Evolutionary conservation across 2,329 filamentous ascomycete genomes (phyloP), one percentile per base, ranked within the genome.

Genomic region (Pyricularia grisea): DNA sequence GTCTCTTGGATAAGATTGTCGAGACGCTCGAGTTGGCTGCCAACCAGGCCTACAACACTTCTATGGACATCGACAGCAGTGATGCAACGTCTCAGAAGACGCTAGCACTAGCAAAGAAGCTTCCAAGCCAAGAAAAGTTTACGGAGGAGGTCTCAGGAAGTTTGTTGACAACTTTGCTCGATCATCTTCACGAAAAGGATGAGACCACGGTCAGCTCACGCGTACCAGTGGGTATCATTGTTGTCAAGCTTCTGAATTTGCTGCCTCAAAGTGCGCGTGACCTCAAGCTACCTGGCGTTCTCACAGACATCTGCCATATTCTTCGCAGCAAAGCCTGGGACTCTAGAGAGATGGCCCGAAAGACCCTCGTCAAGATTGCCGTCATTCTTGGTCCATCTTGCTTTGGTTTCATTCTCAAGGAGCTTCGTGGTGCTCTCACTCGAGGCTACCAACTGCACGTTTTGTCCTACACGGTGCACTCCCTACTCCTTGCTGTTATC

Each of bases 391-490:
- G 95, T 0, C 87, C 94, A 0, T 84, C 87, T 0, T 96, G 92
- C 77, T 90, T 99, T 74, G 91, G 92, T 1, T 98, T 98, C 77
- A 89, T 99, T n/a, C 82, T 99, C 70, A 96, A 94, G 76, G 94
- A 98, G 76, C 82, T 99, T 28, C 87, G 93, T 67, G 90, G 90
- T 69, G 92, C 94, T 7, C 84, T 99, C 14, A 90, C 89, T 65
- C 87, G 90, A 74, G 95, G 95, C 4, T 97, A 96, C 75, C 95
- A 99, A 75, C 85, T 98, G 58, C 95, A 99, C 77, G 93, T 99
- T 11, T 83, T 99, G 28, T 97, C 94, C 0, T 99, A 92, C 77
- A 98, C 95, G 0, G 87, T 99, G 77, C 95, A 99, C 79, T 92
- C 93, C 0, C 92, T 99, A 67, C 82, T 99, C 25, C 88, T 97